Evolutionary conservation across 2,329 filamentous ascomycete genomes (phyloP).

Genomic region (Simplicillium aogashimaense): DNA sequence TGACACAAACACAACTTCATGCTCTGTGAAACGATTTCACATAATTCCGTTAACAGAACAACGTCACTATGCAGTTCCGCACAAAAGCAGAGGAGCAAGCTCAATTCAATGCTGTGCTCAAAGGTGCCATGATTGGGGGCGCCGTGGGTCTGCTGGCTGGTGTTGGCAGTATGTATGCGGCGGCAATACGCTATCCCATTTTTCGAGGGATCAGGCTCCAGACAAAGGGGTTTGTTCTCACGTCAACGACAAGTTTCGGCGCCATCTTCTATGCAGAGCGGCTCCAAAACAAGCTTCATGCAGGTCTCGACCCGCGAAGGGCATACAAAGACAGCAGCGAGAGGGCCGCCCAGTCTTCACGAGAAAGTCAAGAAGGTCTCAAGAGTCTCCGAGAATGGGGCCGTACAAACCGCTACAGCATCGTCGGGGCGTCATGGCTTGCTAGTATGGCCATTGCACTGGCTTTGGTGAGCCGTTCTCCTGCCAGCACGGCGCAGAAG

Average conservation of each 20-base stretch:
- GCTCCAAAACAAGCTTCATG: not conserved
- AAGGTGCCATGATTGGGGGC: not conserved
- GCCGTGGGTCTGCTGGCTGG: not conserved
- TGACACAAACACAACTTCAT: too few species aligned
- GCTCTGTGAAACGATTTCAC: too few species aligned
- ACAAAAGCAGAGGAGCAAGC: not conserved
- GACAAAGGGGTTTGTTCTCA: not conserved
- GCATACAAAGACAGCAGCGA: not conserved
- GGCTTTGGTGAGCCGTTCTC: conserved; percentile 60
- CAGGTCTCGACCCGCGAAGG: not conserved
- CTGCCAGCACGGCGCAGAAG: conserved; percentile 61
- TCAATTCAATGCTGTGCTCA: not conserved
- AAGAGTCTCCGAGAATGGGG: conserved; percentile 58
- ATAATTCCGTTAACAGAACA: too few species aligned
- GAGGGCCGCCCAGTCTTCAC: conserved; percentile 12
- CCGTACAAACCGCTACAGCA: conserved; percentile 64
- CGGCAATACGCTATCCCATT: not conserved
- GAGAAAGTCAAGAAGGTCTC: conserved; percentile 37
- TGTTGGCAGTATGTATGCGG: not conserved
- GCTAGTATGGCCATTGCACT: conserved; percentile 62
- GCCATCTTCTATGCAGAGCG: conserved; percentile 1
- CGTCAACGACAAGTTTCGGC: conserved; percentile 1
- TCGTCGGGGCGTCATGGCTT: conserved; percentile 66
- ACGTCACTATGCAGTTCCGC: not conserved
- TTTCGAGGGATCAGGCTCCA: not conserved